Conservation (phyloP, 2,329 filamentous ascomycete species). For the Capronia coronata region DNA sequence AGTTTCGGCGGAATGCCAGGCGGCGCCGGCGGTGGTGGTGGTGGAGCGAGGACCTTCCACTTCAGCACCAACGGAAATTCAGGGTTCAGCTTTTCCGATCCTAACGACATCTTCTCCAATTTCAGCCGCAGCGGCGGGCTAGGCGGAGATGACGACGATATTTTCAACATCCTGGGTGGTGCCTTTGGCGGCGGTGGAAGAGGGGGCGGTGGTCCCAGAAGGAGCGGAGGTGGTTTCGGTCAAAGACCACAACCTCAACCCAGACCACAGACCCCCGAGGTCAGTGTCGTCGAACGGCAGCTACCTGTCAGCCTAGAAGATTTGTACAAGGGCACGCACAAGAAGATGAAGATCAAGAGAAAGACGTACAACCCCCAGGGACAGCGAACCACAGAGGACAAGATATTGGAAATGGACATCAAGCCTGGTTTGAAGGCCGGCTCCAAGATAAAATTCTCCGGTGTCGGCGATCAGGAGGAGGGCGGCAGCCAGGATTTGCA, state of each 20-base stretch:
- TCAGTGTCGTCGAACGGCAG: slow-evolving; percentile 81
- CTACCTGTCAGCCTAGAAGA: slow-evolving; percentile 80
- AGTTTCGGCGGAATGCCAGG: slow-evolving; percentile 46
- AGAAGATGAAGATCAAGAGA: slow-evolving; percentile 97
- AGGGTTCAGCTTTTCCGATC: slow-evolving; percentile 76
- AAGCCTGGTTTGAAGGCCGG: slow-evolving; percentile 94
- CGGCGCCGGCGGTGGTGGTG: slow-evolving; percentile 51
- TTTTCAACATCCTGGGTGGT: slow-evolving; percentile 50
- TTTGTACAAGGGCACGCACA: slow-evolving; percentile 75
- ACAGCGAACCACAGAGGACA: slow-evolving; percentile 79
- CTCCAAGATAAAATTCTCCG: slow-evolving; percentile 96
- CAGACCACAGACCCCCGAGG: slow-evolving; percentile 61
- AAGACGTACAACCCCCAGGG: slow-evolving; percentile 85
- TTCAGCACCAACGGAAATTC: slow-evolving; percentile 45
- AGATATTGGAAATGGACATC: slow-evolving; percentile 88
- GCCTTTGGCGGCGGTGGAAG: slow-evolving; percentile 36
- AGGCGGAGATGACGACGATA: slow-evolving; percentile 45
- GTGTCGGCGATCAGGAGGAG: slow-evolving; percentile 96
- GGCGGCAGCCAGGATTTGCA: slow-evolving; percentile 92
- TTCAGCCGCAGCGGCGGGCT: slow-evolving; percentile 57
- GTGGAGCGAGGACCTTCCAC: slow-evolving; percentile 44
- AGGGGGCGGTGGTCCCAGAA: slow-evolving; percentile 39
- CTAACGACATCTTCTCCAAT: slow-evolving; percentile 76
- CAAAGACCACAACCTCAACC: slow-evolving; percentile 17
- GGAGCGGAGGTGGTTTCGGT: slow-evolving; percentile 29